Evolutionary conservation across 2,329 filamentous ascomycete genomes (phyloP), one percentile per base, ranked within the genome.

Genomic region (Beauveria varroae): DNA sequence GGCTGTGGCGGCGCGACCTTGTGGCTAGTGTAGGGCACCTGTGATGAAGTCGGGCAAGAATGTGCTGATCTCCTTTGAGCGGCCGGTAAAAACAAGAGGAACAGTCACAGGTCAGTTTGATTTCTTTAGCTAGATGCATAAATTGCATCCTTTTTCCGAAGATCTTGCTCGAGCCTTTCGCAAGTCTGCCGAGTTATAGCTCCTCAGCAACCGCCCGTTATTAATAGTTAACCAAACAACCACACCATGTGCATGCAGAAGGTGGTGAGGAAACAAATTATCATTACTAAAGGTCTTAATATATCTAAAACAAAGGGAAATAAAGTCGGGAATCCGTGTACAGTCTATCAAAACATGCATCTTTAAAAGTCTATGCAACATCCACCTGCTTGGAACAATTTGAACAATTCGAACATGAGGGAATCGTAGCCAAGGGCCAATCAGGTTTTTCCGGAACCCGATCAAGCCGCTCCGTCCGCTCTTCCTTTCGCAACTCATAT

Each of bases 1-100:
- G 55, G 55, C 55, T 34, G 44, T n/a, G 18, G 26, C 24, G 54
- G 26, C 41, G 41, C 54, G 37, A 43, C n/a, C n/a, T 10, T 57
- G 54, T 57, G 54, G 54, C 54, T 57, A 47, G 54, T 57, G 54
- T 14, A 37, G 9, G 22, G 3, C n/a, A 24, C 12, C 16, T 24
- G 14, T 37, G 14, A 16, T 37, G 14, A 37, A 37, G 34, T 37
- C 5, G 34, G 34, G 34, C 34, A 37, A 16, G 6, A 16, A 37
- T 37, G 12, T 37, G 34, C 34, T 14, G 14, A 37, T 37, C 34
- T 16, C 14, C 14, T 16, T 16, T 6, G 1, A 37, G 6, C 5
- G 12, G 34, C 14, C 12, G 12, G 6, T 30, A 26, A 26, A 30
- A 18, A 6, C 16, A 49, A 20, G n/a, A n/a, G 41, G 8, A 43